phyloP scores from a whole-genome alignment of 768 basidiomycete species.

The Pilatotrama ljubarskyi region DNA sequence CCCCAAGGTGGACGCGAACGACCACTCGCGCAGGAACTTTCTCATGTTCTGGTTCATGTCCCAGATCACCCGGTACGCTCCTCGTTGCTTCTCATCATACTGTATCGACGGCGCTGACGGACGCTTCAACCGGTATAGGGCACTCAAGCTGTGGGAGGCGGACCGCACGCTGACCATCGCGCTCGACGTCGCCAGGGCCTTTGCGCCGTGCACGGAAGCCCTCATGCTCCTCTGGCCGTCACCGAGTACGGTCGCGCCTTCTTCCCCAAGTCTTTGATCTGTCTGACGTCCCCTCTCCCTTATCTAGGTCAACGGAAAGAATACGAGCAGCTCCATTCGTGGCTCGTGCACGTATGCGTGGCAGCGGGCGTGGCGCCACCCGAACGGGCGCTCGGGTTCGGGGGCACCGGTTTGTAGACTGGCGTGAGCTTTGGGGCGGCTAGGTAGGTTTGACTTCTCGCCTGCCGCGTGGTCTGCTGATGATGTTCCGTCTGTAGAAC shows the following conservation, averaged over 20 bases:
- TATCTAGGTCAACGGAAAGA: slow-evolving; percentile 32
- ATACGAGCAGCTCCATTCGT: slow-evolving; percentile 48
- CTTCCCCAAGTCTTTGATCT: neutral
- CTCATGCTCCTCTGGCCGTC: slow-evolving; percentile 66
- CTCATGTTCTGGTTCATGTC: slow-evolving; percentile 77
- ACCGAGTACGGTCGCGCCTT: slow-evolving; percentile 40
- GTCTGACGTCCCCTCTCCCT: neutral
- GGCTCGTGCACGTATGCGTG: slow-evolving; percentile 48
- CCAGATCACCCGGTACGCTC: slow-evolving; percentile 55
- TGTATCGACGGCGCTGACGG: neutral
- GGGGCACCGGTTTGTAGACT: neutral
- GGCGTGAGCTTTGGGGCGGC: too few relatives aligned
- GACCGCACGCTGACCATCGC: slow-evolving; percentile 59
- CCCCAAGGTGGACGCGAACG: slow-evolving; percentile 52
- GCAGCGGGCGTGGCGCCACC: slow-evolving; percentile 40
- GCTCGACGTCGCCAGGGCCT: slow-evolving; percentile 57
- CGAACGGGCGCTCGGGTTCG: neutral
- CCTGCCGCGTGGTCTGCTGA: too few relatives aligned
- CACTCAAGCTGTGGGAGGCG: slow-evolving; percentile 57
- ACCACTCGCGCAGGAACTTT: slow-evolving; percentile 60
- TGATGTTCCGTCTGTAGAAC: too few relatives aligned
- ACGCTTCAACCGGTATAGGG: slow-evolving; percentile 40
- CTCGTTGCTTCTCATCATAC: neutral
- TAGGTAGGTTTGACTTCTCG: too few relatives aligned
- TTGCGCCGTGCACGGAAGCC: slow-evolving; percentile 52